Evolutionary conservation across 768 basidiomycete species (phyloP).

Genomic region (Hypsizygus marmoreus): DNA sequence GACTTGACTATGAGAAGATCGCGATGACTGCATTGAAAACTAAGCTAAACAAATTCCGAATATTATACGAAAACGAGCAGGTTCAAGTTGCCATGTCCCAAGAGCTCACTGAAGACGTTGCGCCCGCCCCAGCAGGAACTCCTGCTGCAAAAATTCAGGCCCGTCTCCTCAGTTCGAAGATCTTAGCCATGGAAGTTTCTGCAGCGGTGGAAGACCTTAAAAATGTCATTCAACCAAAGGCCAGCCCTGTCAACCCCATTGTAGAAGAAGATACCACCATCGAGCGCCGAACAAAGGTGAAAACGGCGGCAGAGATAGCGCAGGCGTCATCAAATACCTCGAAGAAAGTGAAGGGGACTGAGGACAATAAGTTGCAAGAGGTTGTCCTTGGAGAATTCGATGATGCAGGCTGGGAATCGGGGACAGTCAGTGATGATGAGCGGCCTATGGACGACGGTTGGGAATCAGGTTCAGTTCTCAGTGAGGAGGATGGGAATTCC

Average conservation of each 20-base stretch:
- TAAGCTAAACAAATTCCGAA: conserved; percentile 74
- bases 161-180: conserved; percentile 75
- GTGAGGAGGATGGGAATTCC: conserved; percentile 28
- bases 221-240: conserved; percentile 37
- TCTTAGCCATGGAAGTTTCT: conserved; percentile 61
- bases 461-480: conserved; percentile 54
- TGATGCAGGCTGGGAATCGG: conserved; percentile 44
- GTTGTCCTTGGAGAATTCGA: conserved; percentile 24
- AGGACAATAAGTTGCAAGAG: conserved; percentile 22
- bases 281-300: conserved; percentile 26
- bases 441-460: conserved; percentile 41
- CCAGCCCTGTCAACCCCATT: conserved; percentile 13
- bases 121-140: conserved; percentile 41
- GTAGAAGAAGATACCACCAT: conserved; percentile 12
- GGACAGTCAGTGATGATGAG: conserved; percentile 35
- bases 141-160: conserved; percentile 62
- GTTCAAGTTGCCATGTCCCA: conserved; percentile 45
- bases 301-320: conserved; percentile 12
- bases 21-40: conserved; percentile 66
- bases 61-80: conserved; percentile 50
- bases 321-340: too few species aligned
- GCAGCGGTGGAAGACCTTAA: conserved; percentile 53
- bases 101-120: conserved; percentile 42
- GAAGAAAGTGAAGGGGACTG: conserved; percentile 18
- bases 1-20: conserved; percentile 56